A percentile compares a stretch with the other conserved stretches of the same genome.
Conservation (phyloP, 345 rosid species). For the Corchorus olitorius region DNA sequence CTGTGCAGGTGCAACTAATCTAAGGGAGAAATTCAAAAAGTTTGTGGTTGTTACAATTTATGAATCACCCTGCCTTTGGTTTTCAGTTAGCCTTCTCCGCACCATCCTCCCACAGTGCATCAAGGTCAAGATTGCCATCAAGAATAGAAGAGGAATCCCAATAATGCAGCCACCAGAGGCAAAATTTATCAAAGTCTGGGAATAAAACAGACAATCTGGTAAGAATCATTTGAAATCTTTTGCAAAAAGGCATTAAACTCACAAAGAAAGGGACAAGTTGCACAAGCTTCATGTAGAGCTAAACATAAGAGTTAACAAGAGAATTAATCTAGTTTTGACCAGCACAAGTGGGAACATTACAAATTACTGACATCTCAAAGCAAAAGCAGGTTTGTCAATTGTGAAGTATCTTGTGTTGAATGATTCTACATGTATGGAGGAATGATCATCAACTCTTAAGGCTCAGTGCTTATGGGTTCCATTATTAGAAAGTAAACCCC, state of each 20-base stretch:
- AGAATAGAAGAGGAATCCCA: constrained; percentile 81
- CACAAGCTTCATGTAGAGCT: not conserved
- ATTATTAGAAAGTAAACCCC: not conserved
- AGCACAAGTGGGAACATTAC: not conserved
- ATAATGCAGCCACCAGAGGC: constrained; percentile 76
- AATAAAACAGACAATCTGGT: not conserved
- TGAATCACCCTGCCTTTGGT: constrained; percentile 38
- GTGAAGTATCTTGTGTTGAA: not conserved
- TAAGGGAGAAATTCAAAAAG: not conserved
- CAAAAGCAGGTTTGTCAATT: not conserved
- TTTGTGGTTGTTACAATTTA: not conserved
- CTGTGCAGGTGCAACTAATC: not conserved
- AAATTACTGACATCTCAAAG: not conserved
- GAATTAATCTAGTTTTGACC: not conserved
- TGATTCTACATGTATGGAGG: not conserved
- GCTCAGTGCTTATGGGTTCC: not conserved
- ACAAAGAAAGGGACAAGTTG: not conserved
- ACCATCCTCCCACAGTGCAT: constrained; percentile 80
- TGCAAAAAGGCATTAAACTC: not conserved
- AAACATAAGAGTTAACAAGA: not conserved
- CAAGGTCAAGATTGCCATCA: constrained; percentile 62
- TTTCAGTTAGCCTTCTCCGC: constrained; percentile 71
- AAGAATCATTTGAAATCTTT: constrained; percentile 11
- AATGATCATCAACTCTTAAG: not conserved
- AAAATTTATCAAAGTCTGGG: constrained; percentile 84